Evolutionary conservation across 73 alveolate species (phyloP).

Genomic region (Paraurostyla sp.): DNA sequence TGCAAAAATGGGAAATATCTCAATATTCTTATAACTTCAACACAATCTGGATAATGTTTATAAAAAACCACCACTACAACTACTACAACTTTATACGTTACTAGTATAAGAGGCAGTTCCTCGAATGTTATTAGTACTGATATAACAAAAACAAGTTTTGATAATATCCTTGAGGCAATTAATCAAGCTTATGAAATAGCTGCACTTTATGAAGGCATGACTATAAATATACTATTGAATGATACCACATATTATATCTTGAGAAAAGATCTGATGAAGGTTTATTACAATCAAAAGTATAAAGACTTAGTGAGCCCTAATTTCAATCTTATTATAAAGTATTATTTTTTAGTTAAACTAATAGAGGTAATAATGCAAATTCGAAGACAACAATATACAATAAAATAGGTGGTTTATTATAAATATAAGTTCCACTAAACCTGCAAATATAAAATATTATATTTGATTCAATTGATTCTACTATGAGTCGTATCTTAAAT

Average conservation of each 20-base stretch:
- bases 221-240: background rate
- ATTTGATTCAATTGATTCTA: constrained; percentile 6
- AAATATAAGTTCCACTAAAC: background rate
- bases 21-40: background rate
- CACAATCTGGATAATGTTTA: background rate
- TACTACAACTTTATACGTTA: background rate
- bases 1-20: background rate
- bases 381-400: background rate
- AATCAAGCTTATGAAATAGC: constrained; percentile 19
- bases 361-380: background rate
- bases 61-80: background rate
- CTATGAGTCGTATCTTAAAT: background rate
- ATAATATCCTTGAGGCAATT: background rate
- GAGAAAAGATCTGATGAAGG: background rate
- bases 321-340: background rate
- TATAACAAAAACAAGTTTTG: background rate
- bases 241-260: background rate
- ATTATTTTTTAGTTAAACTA: background rate
- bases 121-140: too few relatives aligned
- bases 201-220: constrained; percentile 11
- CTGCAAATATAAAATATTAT: background rate
- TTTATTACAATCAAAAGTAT: background rate
- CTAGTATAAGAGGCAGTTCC: background rate
- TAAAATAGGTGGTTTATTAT: background rate
- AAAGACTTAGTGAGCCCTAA: background rate